These are phyloP conservation scores for Pseudotsuga menziesii DNA, from an alignment of 75 land plant genomes.

Conservation along the genomic window DNA sequence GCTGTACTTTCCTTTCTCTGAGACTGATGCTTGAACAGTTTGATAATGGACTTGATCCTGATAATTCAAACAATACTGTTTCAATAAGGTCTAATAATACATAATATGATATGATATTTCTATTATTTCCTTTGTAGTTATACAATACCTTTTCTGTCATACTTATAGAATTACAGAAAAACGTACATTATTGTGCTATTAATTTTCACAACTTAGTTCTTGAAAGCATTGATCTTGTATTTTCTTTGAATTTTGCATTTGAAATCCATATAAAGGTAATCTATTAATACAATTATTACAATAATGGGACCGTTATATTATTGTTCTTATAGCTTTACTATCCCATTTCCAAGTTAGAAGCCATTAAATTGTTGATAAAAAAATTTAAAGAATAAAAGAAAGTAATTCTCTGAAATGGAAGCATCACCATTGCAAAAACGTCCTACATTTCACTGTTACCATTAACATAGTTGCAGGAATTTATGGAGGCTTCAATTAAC, in stretches of 20 bases:
- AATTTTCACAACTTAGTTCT: background rate
- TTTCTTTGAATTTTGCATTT: background rate
- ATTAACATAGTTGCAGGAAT: no score
- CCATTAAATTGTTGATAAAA: no score
- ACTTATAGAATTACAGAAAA: background rate
- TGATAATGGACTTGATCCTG: slow-evolving; percentile 1
- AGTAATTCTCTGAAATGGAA: no score
- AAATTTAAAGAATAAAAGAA: no score
- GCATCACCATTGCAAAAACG: no score
- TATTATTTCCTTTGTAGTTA: no score
- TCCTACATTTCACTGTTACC: no score
- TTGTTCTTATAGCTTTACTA: no score
- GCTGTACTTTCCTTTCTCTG: slow-evolving; percentile 1
- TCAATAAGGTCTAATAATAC: background rate
- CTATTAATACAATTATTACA: background rate
- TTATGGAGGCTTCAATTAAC: no score
- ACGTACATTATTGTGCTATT: background rate
- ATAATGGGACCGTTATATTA: no score
- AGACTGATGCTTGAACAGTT: background rate
- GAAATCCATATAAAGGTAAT: background rate
- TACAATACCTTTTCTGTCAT: no score
- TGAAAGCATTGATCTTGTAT: background rate
- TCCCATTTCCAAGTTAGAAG: no score
- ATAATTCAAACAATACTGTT: background rate
- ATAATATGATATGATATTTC: background rate